Conservation (phyloP, 495 filamentous ascomycete genomes). For the Mycothermus thermophilus region DNA sequence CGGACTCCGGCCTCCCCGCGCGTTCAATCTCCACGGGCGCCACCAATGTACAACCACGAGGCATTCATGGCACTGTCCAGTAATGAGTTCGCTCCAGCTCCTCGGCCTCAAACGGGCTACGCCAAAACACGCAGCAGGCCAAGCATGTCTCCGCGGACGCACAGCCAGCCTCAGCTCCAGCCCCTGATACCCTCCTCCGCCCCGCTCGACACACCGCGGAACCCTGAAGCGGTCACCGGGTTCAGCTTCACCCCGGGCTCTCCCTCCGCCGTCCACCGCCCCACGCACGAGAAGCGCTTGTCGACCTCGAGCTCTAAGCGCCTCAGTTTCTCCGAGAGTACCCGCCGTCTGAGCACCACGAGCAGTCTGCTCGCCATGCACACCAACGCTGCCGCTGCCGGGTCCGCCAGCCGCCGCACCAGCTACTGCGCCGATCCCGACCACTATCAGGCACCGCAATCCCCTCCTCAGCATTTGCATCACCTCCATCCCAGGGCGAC, state of each 20-base stretch:
- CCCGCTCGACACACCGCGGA: constrained; percentile 2
- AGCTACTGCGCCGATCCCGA: constrained; percentile 28
- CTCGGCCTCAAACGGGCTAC: constrained; percentile 33
- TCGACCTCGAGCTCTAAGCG: constrained; percentile 34
- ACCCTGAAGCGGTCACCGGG: constrained; percentile 6
- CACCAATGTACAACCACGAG: constrained; percentile 21
- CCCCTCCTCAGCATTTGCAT: constrained; percentile 11
- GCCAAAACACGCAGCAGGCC: constrained; percentile 24
- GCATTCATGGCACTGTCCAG: constrained; percentile 20
- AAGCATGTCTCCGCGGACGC: constrained; percentile 27
- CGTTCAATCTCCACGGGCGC: constrained; percentile 5
- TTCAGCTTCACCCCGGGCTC: constrained; percentile 9
- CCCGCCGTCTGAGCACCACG: constrained; percentile 38
- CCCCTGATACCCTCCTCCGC: constrained; percentile 13
- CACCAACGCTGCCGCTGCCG: constrained; percentile 28
- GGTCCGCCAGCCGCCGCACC: constrained; percentile 29
- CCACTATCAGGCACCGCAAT: constrained; percentile 12
- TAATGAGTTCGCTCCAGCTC: constrained; percentile 13
- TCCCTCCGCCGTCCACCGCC: constrained; percentile 10
- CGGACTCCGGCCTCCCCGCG: constrained; percentile 7
- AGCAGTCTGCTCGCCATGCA: constrained; percentile 40
- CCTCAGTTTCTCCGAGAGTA: constrained; percentile 41
- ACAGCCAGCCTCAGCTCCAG: constrained; percentile 32
- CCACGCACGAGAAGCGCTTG: constrained; percentile 26
- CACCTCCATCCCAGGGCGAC: constrained; percentile 14